Percentiles rank a stretch among this genome's conserved stretches.
Evolutionary conservation across 495 filamentous ascomycete genomes (phyloP).

Genomic region (Neohortaea acidophila): DNA sequence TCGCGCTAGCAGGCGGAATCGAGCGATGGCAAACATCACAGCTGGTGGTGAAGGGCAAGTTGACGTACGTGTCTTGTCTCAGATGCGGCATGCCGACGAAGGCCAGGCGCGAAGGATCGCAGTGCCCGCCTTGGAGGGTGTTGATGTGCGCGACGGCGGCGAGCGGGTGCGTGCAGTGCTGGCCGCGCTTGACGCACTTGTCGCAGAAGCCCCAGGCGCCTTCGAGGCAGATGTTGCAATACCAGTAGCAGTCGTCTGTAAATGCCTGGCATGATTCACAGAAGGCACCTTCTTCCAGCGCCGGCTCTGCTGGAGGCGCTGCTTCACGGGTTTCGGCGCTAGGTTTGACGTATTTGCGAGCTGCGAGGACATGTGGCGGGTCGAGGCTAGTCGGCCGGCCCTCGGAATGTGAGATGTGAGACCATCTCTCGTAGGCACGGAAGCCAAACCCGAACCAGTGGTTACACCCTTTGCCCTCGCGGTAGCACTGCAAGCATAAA

Average conservation of each 20-base stretch:
- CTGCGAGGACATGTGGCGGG: slow-evolving; percentile 49
- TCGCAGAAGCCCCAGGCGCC: slow-evolving; percentile 89
- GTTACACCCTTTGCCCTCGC: slow-evolving; percentile 53
- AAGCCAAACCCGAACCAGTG: slow-evolving; percentile 66
- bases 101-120: slow-evolving; percentile 20
- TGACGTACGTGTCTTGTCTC: slow-evolving; percentile 20
- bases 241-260: slow-evolving; percentile 69
- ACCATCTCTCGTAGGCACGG: slow-evolving; percentile 44
- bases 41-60: slow-evolving; percentile 49
- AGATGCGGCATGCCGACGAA: slow-evolving; percentile 14
- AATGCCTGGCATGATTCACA: slow-evolving; percentile 58
- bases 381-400: slow-evolving; percentile 29
- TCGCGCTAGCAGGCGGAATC: slow-evolving; percentile 49
- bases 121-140: slow-evolving; percentile 12
- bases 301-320: slow-evolving; percentile 41
- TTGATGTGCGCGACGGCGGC: slow-evolving; percentile 44
- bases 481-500: slow-evolving; percentile 66
- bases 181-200: slow-evolving; percentile 59
- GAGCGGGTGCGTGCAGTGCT: slow-evolving; percentile 61
- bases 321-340: slow-evolving; percentile 43
- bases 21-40: slow-evolving; percentile 60
- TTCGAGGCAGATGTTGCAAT: slow-evolving; percentile 68
- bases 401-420: slow-evolving; percentile 29
- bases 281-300: slow-evolving; percentile 68
- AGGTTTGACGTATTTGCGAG: slow-evolving; percentile 51